phyloP scores from a whole-genome alignment of 768 basidiomycete genomes.

The Panellus pusillus region DNA sequence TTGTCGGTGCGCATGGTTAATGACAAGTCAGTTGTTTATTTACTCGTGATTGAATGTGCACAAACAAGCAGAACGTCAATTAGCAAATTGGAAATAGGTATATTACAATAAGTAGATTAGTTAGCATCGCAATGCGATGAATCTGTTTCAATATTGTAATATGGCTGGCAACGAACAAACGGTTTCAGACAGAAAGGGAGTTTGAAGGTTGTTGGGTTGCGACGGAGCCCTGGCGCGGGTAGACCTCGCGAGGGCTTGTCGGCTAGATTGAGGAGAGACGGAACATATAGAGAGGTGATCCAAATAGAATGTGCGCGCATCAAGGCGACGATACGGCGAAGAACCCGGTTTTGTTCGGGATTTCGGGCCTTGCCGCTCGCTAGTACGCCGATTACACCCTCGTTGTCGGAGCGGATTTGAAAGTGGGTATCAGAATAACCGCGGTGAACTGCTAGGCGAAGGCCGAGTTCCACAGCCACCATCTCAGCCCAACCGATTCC shows the following conservation, averaged over 20 bases:
- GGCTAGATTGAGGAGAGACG: slow-evolving; percentile 22
- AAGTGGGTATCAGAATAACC: slow-evolving; percentile 28
- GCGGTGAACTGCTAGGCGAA: slow-evolving; percentile 25
- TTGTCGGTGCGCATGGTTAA: too few species aligned
- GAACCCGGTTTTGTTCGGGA: slow-evolving; percentile 28
- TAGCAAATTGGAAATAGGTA: too few species aligned
- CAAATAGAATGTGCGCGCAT: slow-evolving; percentile 26
- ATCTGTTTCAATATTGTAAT: too few species aligned
- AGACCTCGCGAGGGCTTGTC: slow-evolving; percentile 21
- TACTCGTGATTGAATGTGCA: too few species aligned
- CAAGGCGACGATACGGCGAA: slow-evolving; percentile 26
- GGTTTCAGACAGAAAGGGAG: too few species aligned
- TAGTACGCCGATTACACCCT: slow-evolving; percentile 32
- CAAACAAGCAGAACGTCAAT: too few species aligned
- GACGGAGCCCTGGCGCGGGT: too few species aligned
- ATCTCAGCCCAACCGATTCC: slow-evolving; percentile 46
- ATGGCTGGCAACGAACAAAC: too few species aligned
- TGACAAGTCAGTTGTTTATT: too few species aligned
- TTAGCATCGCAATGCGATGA: too few species aligned
- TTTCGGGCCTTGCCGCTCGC: slow-evolving; percentile 27
- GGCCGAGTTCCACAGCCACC: slow-evolving; percentile 38
- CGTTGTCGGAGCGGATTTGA: slow-evolving; percentile 30
- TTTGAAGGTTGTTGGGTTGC: too few species aligned
- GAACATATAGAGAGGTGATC: slow-evolving; percentile 28
- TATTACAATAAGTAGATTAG: too few species aligned